Base-by-base conservation (phyloP, 345 rosid genomes). In the Lepidium didymum region DNA sequence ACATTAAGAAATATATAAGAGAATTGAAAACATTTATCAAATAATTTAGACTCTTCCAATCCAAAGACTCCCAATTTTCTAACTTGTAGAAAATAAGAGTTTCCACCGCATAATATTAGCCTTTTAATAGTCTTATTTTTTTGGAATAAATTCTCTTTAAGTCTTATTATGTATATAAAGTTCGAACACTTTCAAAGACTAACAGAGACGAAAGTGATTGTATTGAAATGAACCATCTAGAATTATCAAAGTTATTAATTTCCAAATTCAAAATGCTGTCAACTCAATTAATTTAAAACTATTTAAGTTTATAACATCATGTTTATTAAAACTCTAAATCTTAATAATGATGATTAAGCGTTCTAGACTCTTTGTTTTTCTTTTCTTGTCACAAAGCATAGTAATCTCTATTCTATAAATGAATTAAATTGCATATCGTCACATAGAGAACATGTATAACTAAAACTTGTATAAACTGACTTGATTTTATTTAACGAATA, bases 1-100 rank as follows among this genome's bases (percentile, higher is more conserved):
- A 38, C 21, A 67, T n/a, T 11, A 65, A 33, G 42, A 64, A n/a
- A 54, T 2, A 40, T 73, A 63, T 64, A 36, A 42, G 27, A 73
- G 51, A 14, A 66, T 15, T n/a, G 42, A 49, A 51, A 66, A 58
- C 41, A 66, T 29, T 25, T 63, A 42, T 52, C 33, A 8, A 42
- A 35, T 38, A 25, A 23, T 57, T 73, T 42, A 53, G 27, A 38
- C 13, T 42, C 62, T 36, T 59, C 63, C 64, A 74, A 60, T 74
- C 51, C 37, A 45, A 56, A 2, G 47, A 45, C 68, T 52, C 61
- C 34, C 5, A 60, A 21, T 21, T 67, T 67, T 67, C 63, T 60
- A 58, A 74, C 62, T 51, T 60, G 72, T 51, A 21, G 68, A 68
- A 67, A 67, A 59, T 29, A 25, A 5, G 25, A 19, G 45, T 41